Evolutionary conservation across 257 asterid species (phyloP).

Genomic region (Ilex aquifolium): DNA sequence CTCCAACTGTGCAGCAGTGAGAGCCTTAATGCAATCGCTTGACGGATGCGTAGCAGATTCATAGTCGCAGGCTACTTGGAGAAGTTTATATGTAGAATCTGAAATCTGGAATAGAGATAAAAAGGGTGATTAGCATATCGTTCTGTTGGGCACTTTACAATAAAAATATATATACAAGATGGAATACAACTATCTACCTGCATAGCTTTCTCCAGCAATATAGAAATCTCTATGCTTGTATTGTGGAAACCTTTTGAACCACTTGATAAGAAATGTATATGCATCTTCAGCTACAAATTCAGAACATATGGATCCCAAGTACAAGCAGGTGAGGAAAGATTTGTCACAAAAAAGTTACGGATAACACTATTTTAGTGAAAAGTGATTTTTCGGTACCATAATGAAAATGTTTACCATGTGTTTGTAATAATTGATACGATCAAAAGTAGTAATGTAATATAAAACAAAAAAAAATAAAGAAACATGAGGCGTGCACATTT

Average conservation of each 20-base stretch:
- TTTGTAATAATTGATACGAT: no score
- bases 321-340: neutral
- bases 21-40: constrained; percentile 48
- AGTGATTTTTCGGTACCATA: no score
- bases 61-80: constrained; percentile 44
- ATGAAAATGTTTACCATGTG: no score
- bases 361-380: no score
- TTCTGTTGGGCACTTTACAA: neutral
- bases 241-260: constrained; percentile 59
- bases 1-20: constrained; percentile 52
- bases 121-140: no score
- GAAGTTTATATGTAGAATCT: constrained; percentile 74
- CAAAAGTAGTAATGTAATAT: no score
- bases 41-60: constrained; percentile 90
- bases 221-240: constrained; percentile 43
- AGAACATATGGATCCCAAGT: neutral
- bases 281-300: constrained; percentile 43
- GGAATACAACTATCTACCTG: constrained; percentile 28
- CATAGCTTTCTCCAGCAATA: constrained; percentile 70
- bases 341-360: neutral
- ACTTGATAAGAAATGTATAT: constrained; percentile 39
- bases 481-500: no score
- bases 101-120: constrained; percentile 42
- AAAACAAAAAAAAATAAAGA: no score
- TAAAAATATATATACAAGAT: neutral